Evolutionary conservation across 2,329 filamentous ascomycete species (phyloP), one percentile per base, ranked within the genome.

Genomic region (Aspergillus texensis): DNA sequence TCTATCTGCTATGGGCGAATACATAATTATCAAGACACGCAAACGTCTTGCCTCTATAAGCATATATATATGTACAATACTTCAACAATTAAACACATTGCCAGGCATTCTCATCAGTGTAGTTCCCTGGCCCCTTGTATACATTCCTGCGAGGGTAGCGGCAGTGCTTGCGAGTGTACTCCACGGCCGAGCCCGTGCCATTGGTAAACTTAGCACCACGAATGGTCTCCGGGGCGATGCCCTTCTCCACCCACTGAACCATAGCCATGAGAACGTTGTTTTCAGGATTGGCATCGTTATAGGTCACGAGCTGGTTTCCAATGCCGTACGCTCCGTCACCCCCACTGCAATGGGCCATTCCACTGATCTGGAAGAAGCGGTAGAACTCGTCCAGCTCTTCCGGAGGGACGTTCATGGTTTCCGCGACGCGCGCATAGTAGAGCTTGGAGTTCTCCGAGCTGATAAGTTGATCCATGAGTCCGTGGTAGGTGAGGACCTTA

Each of bases 311-410:
- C 61, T 64, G 71, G 70, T 74, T 81, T 63, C 67, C 79, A 66
- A 84, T 77, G 65, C 75, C 77, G 68, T 79, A 77, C 3, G 81
- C 76, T 46, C 81, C 78, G n/a, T 77, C 74, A 6, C 81, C 82
- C 1, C 68, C 66, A 2, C 62, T 61, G 67, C 85, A 87, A 70
- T 87, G 85, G 12, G 74, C 75, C 82, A 86, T 84, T 0, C 85
- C 85, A 0, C 84, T 84, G n/a, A 87, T 79, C 24, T 75, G 76
- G 68, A 87, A 87, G 67, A 83, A 82, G 52, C 80, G 80, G 54
- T 81, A 78, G 65, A 80, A 81, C 0, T 76, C 74, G 62, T 81
- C 79, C 9, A 81, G 63, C 0, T 73, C 62, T 5, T 65, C 53
- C 0, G 76, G 71, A 0, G 68, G 60, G 6, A 75, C 55, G 0